A percentile compares a stretch with the other conserved stretches of the same genome.
Conservation (phyloP, 2,329 filamentous ascomycete genomes). For the Hymenotorrendiella dingleyae region DNA sequence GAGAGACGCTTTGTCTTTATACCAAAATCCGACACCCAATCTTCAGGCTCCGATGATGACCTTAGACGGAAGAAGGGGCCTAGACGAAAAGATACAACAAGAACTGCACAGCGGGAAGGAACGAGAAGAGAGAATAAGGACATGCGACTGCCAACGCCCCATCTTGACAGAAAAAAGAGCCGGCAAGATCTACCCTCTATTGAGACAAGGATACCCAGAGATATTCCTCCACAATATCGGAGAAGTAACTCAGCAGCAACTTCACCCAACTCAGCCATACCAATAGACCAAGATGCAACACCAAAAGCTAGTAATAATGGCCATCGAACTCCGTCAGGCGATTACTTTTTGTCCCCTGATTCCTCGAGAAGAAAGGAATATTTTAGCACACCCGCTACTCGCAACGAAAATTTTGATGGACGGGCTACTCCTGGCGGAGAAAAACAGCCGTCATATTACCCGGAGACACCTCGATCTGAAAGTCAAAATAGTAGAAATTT, state of each 20-base stretch:
- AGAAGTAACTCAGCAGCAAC: slow-evolving; percentile 25
- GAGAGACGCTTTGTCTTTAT: slow-evolving; percentile 63
- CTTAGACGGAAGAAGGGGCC: slow-evolving; percentile 8
- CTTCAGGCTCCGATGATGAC: slow-evolving; percentile 20
- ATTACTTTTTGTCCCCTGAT: slow-evolving; percentile 43
- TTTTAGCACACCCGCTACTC: slow-evolving; percentile 21
- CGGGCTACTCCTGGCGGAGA: slow-evolving; percentile 23
- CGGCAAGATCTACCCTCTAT: slow-evolving; percentile 29
- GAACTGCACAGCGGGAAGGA: neutral
- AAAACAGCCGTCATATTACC: slow-evolving; percentile 18
- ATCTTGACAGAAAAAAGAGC: slow-evolving; percentile 21
- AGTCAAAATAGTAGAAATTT: slow-evolving; percentile 14
- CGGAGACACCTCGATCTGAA: slow-evolving; percentile 17
- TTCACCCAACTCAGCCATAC: too few relatives aligned
- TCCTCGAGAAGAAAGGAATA: slow-evolving; percentile 26
- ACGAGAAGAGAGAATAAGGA: slow-evolving; percentile 7
- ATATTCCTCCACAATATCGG: slow-evolving; percentile 27
- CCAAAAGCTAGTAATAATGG: slow-evolving; percentile 30
- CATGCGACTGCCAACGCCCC: slow-evolving; percentile 5
- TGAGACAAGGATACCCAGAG: slow-evolving; percentile 28
- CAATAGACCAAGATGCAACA: slow-evolving; percentile 17
- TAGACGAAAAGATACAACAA: slow-evolving; percentile 1
- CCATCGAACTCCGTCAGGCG: slow-evolving; percentile 23
- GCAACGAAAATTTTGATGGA: slow-evolving; percentile 29
- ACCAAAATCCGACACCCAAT: slow-evolving; percentile 25